A percentile compares a stretch with the other conserved stretches of the same genome.
These are phyloP conservation scores for Tephrocybe sp. DNA, from an alignment of 768 basidiomycete species.

Conservation along the genomic window DNA sequence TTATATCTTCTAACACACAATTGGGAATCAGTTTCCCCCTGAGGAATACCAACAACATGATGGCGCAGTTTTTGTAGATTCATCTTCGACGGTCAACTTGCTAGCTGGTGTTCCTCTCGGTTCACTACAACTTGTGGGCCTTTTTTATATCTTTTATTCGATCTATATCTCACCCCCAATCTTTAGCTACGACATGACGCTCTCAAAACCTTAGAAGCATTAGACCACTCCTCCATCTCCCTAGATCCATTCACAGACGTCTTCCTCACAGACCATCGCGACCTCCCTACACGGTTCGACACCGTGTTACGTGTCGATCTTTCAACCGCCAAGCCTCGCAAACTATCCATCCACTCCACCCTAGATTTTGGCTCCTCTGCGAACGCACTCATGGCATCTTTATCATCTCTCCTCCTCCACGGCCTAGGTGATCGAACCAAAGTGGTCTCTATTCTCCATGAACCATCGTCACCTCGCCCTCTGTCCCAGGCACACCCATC, in stretches of 20 bases:
- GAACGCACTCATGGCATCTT: constrained; percentile 52
- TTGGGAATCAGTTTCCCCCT: constrained; percentile 46
- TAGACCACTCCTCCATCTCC: constrained; percentile 47
- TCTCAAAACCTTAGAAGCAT: constrained; percentile 60
- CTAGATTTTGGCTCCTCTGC: constrained; percentile 64
- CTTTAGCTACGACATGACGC: constrained; percentile 77
- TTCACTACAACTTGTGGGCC: constrained; percentile 73
- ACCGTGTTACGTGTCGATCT: constrained; percentile 62
- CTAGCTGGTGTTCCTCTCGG: constrained; percentile 73
- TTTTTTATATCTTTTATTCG: not conserved
- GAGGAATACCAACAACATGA: constrained; percentile 54
- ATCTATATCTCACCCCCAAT: not conserved
- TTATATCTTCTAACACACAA: too few relatives aligned
- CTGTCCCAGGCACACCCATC: constrained; percentile 57
- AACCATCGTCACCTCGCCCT: constrained; percentile 42
- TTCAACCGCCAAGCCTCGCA: constrained; percentile 43
- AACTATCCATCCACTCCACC: constrained; percentile 41
- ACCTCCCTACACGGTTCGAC: constrained; percentile 72
- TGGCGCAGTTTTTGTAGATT: constrained; percentile 74
- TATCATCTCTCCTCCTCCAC: constrained; percentile 50
- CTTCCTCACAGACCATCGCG: constrained; percentile 73
- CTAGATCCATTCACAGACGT: constrained; percentile 68
- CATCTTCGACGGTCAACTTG: constrained; percentile 74
- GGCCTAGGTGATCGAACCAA: constrained; percentile 77
- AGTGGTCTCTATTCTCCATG: constrained; percentile 61